Base-by-base conservation (phyloP, 495 filamentous ascomycete species). In the Pyronema omphalodes region DNA sequence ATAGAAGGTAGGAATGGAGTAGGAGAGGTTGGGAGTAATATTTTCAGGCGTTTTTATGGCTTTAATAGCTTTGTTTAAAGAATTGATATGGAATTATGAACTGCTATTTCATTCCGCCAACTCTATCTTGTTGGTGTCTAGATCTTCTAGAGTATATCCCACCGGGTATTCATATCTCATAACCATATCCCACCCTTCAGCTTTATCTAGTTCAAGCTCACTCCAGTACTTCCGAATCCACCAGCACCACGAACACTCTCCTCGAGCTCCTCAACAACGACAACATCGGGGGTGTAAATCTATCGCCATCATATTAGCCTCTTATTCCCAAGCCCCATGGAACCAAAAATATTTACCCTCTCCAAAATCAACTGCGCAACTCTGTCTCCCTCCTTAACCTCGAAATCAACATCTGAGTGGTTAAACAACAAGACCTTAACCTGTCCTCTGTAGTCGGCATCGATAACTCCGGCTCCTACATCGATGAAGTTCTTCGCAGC, bases 401-500 rank as follows among this genome's bases (percentile, higher is more conserved):
- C 71, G 61, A 91, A 96, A 62, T 94, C 88, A 15, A 69, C 71
- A 11, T 91, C 88, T 11, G 73, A 73, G 69, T 93, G 82, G 73
- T 98, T 98, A 65, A 95, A 94, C 39, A 98, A 75, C 60, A 98
- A 72, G 17, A 98, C 82, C 73, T 88, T 93, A 57, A 98, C 82
- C 56, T 83, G 84, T 14, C 91, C 91, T 19, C 91, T 78, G 73
- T 98, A 98, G 19, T 98, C 91, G 7, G 88, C 86, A 71, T 98
- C 91, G 64, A 98, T 94, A 51, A 98, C 91, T 35, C 91, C 91
- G 2, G 91, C 91, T 53, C 89, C 86, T 1, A 82, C 85, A 67
- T 94, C 86, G 67, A 98, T 95, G 71, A 85, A 86, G 71, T 94
- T 79, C 70, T 95, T 95, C 43, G 81, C 74, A 3, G 89, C 89